phyloP scores from a whole-genome alignment of 2,329 filamentous ascomycete genomes.

The Exserohilum turcica region DNA sequence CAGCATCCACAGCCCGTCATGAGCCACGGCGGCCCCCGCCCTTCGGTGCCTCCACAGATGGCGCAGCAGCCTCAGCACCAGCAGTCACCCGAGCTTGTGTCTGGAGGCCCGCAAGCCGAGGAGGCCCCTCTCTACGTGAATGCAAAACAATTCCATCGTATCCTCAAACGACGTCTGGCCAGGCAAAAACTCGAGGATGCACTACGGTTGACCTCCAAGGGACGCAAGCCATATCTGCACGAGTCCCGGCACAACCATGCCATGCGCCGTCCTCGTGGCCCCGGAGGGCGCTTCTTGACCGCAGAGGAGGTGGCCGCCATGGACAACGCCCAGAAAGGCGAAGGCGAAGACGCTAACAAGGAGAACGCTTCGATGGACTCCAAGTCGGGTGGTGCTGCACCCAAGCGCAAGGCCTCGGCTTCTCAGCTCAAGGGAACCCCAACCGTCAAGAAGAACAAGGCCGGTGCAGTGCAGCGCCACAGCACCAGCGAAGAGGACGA shows the following conservation, averaged over 20 bases:
- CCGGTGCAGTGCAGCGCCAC: slow-evolving; percentile 42
- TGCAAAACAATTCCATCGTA: slow-evolving; percentile 97
- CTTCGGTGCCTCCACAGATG: slow-evolving; percentile 57
- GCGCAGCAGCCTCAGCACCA: slow-evolving; percentile 68
- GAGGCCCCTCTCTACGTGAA: slow-evolving; percentile 98
- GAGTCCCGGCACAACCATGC: slow-evolving; percentile 98
- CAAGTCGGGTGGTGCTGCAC: slow-evolving; percentile 28
- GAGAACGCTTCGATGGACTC: slow-evolving; percentile 43
- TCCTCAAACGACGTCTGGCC: slow-evolving; percentile 90
- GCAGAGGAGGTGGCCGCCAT: slow-evolving; percentile 93
- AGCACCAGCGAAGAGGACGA: slow-evolving; percentile 60
- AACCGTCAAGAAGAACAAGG: slow-evolving; percentile 58
- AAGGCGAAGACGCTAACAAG: slow-evolving; percentile 46
- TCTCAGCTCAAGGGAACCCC: slow-evolving; percentile 40
- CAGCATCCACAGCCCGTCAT: slow-evolving; percentile 76
- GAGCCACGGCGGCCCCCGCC: slow-evolving; percentile 66
- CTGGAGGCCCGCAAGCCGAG: slow-evolving; percentile 68
- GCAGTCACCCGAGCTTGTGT: slow-evolving; percentile 79
- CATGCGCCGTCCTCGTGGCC: slow-evolving; percentile 91
- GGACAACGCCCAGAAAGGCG: slow-evolving; percentile 57
- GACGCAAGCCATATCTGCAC: slow-evolving; percentile 94
- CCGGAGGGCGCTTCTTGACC: slow-evolving; percentile 92
- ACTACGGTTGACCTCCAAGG: slow-evolving; percentile 88
- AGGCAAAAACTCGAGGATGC: slow-evolving; percentile 93
- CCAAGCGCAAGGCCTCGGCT: slow-evolving; percentile 42